These are phyloP conservation scores for Wickerhamomyces xylosicus DNA, from an alignment of 805 yeast species.

Conservation along the genomic window DNA sequence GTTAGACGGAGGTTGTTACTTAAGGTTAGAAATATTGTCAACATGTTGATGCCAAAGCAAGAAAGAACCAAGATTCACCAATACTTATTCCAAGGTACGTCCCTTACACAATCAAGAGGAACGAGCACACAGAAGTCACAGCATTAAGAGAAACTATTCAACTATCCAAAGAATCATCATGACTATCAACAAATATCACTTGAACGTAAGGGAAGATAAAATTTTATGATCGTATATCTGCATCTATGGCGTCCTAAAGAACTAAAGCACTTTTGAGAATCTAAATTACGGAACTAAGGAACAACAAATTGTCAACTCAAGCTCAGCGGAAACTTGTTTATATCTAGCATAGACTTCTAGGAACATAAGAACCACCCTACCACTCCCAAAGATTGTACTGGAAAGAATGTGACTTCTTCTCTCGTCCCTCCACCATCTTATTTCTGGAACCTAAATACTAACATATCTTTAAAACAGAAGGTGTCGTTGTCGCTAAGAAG, in stretches of 20 bases:
- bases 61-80: slow-evolving; percentile 99
- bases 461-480: slow-evolving; percentile 51
- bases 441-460: slow-evolving; percentile 21
- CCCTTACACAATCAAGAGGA: slow-evolving; percentile 1
- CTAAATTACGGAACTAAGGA: too few relatives aligned
- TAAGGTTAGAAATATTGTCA: slow-evolving; percentile 13
- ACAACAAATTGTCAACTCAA: too few relatives aligned
- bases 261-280: too few relatives aligned
- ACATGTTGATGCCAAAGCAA: slow-evolving; percentile 98
- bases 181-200: too few relatives aligned
- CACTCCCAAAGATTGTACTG: not conserved
- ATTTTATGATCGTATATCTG: too few relatives aligned
- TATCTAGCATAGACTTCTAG: too few relatives aligned
- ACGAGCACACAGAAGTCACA: not conserved
- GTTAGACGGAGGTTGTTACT: not conserved
- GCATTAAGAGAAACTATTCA: not conserved
- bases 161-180: too few relatives aligned
- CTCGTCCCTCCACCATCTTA: not conserved
- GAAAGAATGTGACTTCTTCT: too few relatives aligned
- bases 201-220: too few relatives aligned
- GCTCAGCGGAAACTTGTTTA: too few relatives aligned
- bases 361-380: not conserved
- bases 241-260: too few relatives aligned
- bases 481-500: slow-evolving; percentile 99
- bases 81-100: slow-evolving; percentile 97